Evolutionary conservation across 1,284 basidiomycete species (phyloP).

Genomic region (Phellinidium pouzarii): DNA sequence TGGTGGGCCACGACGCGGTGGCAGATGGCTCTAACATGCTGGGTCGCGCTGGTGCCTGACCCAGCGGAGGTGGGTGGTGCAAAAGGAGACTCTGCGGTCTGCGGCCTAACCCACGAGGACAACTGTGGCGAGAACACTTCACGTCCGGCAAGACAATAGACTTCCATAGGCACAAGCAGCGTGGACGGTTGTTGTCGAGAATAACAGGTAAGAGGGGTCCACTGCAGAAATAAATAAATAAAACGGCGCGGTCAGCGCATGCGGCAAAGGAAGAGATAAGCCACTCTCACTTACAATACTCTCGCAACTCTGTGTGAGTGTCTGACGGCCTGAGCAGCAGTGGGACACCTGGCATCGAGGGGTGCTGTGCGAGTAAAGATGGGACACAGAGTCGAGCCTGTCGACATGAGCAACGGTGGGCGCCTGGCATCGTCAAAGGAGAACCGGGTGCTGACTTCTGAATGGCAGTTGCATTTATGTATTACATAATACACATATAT

Average conservation of each 20-base stretch:
- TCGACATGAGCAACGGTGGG: slow-evolving; percentile 48
- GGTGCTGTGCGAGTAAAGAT: slow-evolving; percentile 50
- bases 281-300: slow-evolving; percentile 40
- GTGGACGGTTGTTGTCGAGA: slow-evolving; percentile 63
- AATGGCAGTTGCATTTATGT: too few relatives aligned
- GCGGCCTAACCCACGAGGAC: slow-evolving; percentile 39
- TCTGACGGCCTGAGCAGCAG: slow-evolving; percentile 53
- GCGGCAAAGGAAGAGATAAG: slow-evolving; percentile 55
- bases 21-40: slow-evolving; percentile 31
- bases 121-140: slow-evolving; percentile 45
- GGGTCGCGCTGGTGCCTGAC: slow-evolving; percentile 42
- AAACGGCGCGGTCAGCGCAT: slow-evolving; percentile 48
- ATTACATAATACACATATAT: too few relatives aligned
- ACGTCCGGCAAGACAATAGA: slow-evolving; percentile 54
- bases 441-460: too few relatives aligned
- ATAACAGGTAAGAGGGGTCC: slow-evolving; percentile 74
- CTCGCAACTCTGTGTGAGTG: slow-evolving; percentile 51
- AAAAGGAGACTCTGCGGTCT: slow-evolving; percentile 47
- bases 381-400: slow-evolving; percentile 40
- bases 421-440: slow-evolving; percentile 29
- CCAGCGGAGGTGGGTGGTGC: slow-evolving; percentile 58
- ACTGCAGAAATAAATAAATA: too few relatives aligned
- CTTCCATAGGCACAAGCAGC: slow-evolving; percentile 78
- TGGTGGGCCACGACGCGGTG: slow-evolving; percentile 38
- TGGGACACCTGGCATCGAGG: slow-evolving; percentile 15